These are phyloP conservation scores for Xylona heveae DNA, from an alignment of 495 filamentous ascomycete species.

Conservation along the genomic window DNA sequence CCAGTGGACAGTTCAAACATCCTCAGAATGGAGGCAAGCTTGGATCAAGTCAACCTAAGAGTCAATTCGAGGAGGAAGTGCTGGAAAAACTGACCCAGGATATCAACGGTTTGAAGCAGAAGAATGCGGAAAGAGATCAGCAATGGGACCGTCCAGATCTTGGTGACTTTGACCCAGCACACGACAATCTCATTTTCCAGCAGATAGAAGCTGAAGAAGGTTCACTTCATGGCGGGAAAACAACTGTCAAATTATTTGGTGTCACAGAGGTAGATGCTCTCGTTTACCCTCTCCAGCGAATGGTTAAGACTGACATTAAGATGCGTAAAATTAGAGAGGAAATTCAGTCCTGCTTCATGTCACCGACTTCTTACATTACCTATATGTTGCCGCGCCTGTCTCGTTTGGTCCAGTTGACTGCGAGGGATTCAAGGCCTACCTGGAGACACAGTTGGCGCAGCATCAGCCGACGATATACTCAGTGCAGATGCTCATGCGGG, in stretches of 20 bases:
- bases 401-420: conserved; percentile 60
- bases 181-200: conserved; percentile 65
- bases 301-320: conserved; percentile 5
- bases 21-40: conserved; percentile 33
- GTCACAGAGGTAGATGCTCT: conserved; percentile 55
- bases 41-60: conserved; percentile 69
- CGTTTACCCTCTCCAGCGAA: background rate
- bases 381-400: conserved; percentile 79
- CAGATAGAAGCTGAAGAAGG: conserved; percentile 94
- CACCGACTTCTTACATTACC: conserved; percentile 86
- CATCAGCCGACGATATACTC: conserved; percentile 43
- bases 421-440: conserved; percentile 46
- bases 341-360: conserved; percentile 93
- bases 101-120: conserved; percentile 60
- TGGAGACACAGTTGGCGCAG: conserved; percentile 52
- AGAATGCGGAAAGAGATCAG: conserved; percentile 82
- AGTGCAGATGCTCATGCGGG: conserved; percentile 55
- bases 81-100: conserved; percentile 90
- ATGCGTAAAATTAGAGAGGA: conserved; percentile 29
- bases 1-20: no score
- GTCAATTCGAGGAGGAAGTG: conserved; percentile 81
- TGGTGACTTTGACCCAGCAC: conserved; percentile 46
- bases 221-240: conserved; percentile 42
- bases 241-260: conserved; percentile 75
- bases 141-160: conserved; percentile 71